Percentiles rank a stretch among this genome's conserved stretches.
These are phyloP conservation scores for Fusarium torreyae DNA, from an alignment of 2,329 filamentous ascomycete species.

Conservation along the genomic window DNA sequence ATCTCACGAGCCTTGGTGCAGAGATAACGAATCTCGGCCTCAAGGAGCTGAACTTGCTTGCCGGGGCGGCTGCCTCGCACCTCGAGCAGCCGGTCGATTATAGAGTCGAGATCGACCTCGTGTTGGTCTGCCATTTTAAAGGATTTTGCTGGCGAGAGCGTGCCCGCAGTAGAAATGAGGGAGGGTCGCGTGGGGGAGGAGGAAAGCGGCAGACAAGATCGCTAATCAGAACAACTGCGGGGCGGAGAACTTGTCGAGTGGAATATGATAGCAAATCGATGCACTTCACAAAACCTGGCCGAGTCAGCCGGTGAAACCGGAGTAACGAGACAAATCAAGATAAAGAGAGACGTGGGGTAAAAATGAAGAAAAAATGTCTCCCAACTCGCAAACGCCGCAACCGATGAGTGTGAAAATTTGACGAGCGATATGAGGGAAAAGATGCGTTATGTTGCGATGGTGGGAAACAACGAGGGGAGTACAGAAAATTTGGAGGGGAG, in stretches of 20 bases:
- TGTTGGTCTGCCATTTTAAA: slow-evolving; percentile 75
- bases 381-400: slow-evolving; percentile 35
- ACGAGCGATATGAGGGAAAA: slow-evolving; percentile 32
- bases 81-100: slow-evolving; percentile 98
- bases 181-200: slow-evolving; percentile 47
- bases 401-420: slow-evolving; percentile 32
- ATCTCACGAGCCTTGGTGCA: slow-evolving; percentile 99
- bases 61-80: slow-evolving; percentile 97
- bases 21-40: slow-evolving; percentile 95
- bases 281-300: slow-evolving; percentile 53
- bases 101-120: slow-evolving; percentile 98
- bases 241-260: slow-evolving; percentile 45
- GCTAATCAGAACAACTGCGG: slow-evolving; percentile 52
- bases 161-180: slow-evolving; percentile 57
- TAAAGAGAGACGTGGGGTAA: slow-evolving; percentile 11
- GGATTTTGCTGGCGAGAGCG: slow-evolving; percentile 55
- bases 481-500: slow-evolving; percentile 43
- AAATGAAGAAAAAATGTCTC: slow-evolving; percentile 24
- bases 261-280: slow-evolving; percentile 51
- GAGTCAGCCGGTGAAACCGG: slow-evolving; percentile 44
- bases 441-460: slow-evolving; percentile 31
- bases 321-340: slow-evolving; percentile 20
- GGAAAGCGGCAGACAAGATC: slow-evolving; percentile 48
- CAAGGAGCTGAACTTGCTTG: slow-evolving; percentile 97
- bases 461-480: slow-evolving; percentile 32